Evolutionary conservation across 495 filamentous ascomycete genomes (phyloP), one percentile per base, ranked within the genome.

Genomic region (Penicillium odoratum): DNA sequence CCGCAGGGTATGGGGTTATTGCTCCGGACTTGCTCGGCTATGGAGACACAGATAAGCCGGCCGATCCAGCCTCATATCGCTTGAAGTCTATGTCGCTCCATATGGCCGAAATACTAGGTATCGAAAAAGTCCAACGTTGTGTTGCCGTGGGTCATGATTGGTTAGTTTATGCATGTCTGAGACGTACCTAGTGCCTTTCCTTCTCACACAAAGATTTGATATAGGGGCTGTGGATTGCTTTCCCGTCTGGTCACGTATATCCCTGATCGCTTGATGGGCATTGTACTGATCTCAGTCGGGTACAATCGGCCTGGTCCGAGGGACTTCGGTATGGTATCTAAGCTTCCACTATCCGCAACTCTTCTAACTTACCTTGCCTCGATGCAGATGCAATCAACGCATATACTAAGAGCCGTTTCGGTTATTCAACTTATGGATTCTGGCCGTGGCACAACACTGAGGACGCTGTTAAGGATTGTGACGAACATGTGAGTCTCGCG

Each of bases 11-110:
- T 53, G 78, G 78, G 7, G 62, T 81, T 18, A 38, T 82, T 0
- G 77, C 67, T 8, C 80, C 78, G 0, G 79, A 81, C 60, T 63
- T 81, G 2, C 71, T 82, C 0, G 78, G 80, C n/a, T 82, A 78
- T 50, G 80, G 80, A 1, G 73, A 68, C 28, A 75, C 78, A 0
- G 68, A 72, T 50, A 74, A 74, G 16, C 78, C 77, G 0, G 48
- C 47, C 0, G 65, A 68, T n/a, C n/a, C n/a, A 11, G 56, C 59
- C 8, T 53, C 56, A 3, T 82, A 81, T 56, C 43, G 55, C n/a
- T 55, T 70, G 28, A 65, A 68, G 56, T 11, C 16, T 6, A 38
- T n/a, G n/a, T 31, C 31, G n/a, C 30, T 31, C n/a, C 26, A 50
- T 25, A 51, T 51, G 29, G 16, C 16, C 16, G 48, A 40, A 25